Evolutionary conservation across 2,329 filamentous ascomycete species (phyloP), one percentile per base, ranked within the genome.

Genomic region (Trichophyton simii): DNA sequence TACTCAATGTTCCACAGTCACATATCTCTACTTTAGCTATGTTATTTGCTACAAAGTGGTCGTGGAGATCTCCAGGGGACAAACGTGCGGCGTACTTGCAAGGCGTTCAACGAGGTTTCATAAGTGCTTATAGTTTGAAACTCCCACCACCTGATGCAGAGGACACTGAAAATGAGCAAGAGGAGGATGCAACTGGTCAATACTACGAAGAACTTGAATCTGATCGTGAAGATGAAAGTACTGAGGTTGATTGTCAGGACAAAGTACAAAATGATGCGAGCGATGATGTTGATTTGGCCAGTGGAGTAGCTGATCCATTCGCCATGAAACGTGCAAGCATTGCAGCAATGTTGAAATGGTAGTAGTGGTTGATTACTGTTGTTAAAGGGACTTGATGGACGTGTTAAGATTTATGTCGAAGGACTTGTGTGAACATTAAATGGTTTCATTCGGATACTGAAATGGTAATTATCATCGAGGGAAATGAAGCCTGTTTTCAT

Each of bases 11-110:
- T 0, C 68, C 71, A 6, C n/a, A 61, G 9, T 60, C 65, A 36
- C 63, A 71, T 58, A 65, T 61, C 46, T 57, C 66, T 44, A 41
- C 64, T 18, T n/a, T 71, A 5, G 67, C 71, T 7, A 15, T 60
- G 41, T 63, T 65, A 25, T 65, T 72, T 15, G 58, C 62, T 0
- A 57, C 60, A 3, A 64, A 65, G 7, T 72, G 70, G 69, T 46
- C 59, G 20, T 63, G 71, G 15, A 58, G 62, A 9, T 62, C 58
- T 42, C 34, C 57, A 13, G 58, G 59, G 1, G 34, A 63, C 6
- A 64, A 61, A 61, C 22, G 57, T 11, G 65, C 54, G 22, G 36
- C 46, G 11, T 61, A 61, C 58, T 28, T 61, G 9, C 20, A 57
- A 18, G 66, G 66, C 8, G 62, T 67, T 7, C 36, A 36, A 15